Evolutionary conservation across 495 filamentous ascomycete genomes (phyloP).

Genomic region (Pyrenopolyporus hunteri): DNA sequence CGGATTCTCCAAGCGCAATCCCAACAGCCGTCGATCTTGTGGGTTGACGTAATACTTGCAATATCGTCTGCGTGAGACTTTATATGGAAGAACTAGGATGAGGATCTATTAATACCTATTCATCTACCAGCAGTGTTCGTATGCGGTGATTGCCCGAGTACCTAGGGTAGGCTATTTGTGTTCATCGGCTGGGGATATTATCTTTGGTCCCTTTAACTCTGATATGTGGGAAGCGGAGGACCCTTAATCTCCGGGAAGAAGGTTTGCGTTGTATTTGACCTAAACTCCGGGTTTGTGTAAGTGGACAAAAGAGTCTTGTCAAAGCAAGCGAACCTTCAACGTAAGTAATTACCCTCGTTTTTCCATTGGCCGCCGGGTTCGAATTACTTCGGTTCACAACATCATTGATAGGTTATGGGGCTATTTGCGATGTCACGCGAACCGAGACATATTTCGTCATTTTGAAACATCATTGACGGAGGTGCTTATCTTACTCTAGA

Average conservation of each 20-base stretch:
- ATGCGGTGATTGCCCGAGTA: too few species aligned
- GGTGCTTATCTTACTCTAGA: slow-evolving; percentile 5
- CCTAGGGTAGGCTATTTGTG: neutral
- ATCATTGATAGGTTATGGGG: slow-evolving; percentile 25
- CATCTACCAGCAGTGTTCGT: too few species aligned
- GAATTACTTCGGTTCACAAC: slow-evolving; percentile 27
- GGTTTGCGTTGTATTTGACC: slow-evolving; percentile 1
- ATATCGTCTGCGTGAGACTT: neutral
- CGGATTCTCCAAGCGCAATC: neutral
- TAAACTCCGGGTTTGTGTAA: slow-evolving; percentile 3
- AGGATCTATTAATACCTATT: neutral
- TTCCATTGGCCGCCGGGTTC: slow-evolving; percentile 14
- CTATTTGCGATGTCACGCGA: slow-evolving; percentile 22
- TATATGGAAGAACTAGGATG: neutral
- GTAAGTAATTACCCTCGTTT: slow-evolving; percentile 3
- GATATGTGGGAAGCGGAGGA: slow-evolving; percentile 1
- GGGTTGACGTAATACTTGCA: neutral
- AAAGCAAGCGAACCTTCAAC: slow-evolving; percentile 14
- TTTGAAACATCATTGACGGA: slow-evolving; percentile 24
- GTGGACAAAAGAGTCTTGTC: slow-evolving; percentile 1
- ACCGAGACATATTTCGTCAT: slow-evolving; percentile 34
- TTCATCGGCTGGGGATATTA: neutral
- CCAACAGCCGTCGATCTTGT: neutral
- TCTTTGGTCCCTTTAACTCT: neutral
- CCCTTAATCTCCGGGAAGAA: slow-evolving; percentile 7